Conservation (phyloP, 148 eudicot genomes). For the Vaccinium myrtillus region DNA sequence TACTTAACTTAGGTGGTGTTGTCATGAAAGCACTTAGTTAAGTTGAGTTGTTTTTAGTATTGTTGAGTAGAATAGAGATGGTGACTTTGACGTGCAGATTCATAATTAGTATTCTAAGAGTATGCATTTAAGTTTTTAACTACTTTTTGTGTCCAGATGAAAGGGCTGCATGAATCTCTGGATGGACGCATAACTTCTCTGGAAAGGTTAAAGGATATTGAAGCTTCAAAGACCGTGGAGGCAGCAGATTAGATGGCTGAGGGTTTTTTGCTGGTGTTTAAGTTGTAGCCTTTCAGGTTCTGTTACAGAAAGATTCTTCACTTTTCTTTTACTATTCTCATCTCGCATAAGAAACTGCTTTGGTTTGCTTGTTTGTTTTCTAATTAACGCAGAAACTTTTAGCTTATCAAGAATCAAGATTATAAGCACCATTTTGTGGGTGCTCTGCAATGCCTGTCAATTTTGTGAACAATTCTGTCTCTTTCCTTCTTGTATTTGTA, state of each 20-base stretch:
- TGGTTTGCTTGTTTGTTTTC: neutral
- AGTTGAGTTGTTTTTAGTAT: neutral
- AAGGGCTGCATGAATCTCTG: constrained; percentile 55
- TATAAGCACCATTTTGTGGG: neutral
- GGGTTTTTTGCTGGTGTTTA: neutral
- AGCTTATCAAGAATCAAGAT: neutral
- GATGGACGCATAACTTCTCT: constrained; percentile 55
- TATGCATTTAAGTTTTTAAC: neutral
- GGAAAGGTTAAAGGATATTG: constrained; percentile 49
- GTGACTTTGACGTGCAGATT: constrained; percentile 3
- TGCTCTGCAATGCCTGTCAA: neutral
- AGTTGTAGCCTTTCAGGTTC: neutral
- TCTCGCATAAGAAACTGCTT: neutral
- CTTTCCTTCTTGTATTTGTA: neutral
- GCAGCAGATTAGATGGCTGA: constrained; percentile 41
- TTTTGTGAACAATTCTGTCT: neutral
- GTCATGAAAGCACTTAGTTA: constrained; percentile 8
- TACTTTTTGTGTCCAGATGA: constrained; percentile 37
- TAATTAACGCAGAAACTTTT: neutral
- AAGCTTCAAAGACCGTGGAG: constrained; percentile 45
- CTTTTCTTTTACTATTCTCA: neutral
- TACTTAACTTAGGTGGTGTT: neutral
- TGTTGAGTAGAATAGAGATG: neutral
- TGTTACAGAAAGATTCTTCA: neutral
- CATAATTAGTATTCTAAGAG: neutral